Conservation (phyloP, 306 rosid genomes). For the Fagus crenata region DNA sequence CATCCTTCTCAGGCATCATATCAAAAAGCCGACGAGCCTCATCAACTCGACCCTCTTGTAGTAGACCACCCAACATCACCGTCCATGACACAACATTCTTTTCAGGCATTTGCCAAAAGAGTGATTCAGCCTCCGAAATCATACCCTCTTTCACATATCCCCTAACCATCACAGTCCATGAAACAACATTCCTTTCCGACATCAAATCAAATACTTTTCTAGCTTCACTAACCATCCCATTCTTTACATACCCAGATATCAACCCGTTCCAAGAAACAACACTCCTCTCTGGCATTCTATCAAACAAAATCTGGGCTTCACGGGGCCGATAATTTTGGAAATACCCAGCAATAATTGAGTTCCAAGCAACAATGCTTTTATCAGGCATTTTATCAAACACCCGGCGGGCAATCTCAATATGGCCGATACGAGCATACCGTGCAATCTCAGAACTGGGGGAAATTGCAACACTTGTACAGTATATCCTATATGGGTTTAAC, state of each 20-base stretch:
- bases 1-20: constrained; percentile 53
- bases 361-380: constrained; percentile 45
- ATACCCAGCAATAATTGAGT: constrained; percentile 52
- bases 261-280: constrained; percentile 50
- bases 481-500: constrained; percentile 8
- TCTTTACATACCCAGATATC: constrained; percentile 43
- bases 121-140: constrained; percentile 39
- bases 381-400: constrained; percentile 52
- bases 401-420: constrained; percentile 43
- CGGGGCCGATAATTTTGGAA: constrained; percentile 42
- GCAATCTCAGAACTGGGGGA: constrained; percentile 31
- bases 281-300: constrained; percentile 43
- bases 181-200: constrained; percentile 52
- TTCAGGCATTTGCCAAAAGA: constrained; percentile 49
- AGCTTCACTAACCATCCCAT: constrained; percentile 43
- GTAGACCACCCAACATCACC: constrained; percentile 53
- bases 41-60: constrained; percentile 47
- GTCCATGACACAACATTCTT: constrained; percentile 61
- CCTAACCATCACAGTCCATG: constrained; percentile 62
- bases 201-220: constrained; percentile 41
- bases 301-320: constrained; percentile 44
- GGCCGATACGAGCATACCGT: constrained; percentile 27
- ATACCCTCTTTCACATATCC: constrained; percentile 44
- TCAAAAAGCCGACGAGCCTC: constrained; percentile 49
- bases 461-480: constrained; percentile 22